A percentile compares a stretch with the other conserved stretches of the same genome.
Conservation (phyloP, 202 grass and related monocot genomes). For the Bolboschoenoplectus hybrid region DNA sequence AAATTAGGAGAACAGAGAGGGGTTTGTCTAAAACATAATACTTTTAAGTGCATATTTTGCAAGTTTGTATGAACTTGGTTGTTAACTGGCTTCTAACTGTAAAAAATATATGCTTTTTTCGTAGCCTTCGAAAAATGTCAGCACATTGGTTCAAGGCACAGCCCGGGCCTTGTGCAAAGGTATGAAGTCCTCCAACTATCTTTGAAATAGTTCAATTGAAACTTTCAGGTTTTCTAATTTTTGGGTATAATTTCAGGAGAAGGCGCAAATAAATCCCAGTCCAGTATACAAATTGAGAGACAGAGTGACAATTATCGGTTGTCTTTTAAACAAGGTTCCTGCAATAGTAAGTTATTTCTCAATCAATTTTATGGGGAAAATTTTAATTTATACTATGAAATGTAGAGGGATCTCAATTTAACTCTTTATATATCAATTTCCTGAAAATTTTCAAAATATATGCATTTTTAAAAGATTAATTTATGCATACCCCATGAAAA, state of each 20-base stretch:
- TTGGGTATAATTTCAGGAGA: slow-evolving; percentile 45
- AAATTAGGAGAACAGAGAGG: not conserved
- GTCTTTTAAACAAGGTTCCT: slow-evolving; percentile 28
- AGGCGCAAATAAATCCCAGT: slow-evolving; percentile 22
- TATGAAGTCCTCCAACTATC: slow-evolving; percentile 44
- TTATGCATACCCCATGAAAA: not conserved
- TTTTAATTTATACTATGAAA: not conserved
- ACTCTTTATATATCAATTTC: not conserved
- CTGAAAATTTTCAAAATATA: not conserved
- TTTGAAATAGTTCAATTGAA: slow-evolving; percentile 30
- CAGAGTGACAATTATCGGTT: slow-evolving; percentile 12
- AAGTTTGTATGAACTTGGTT: not conserved
- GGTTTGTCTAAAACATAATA: slow-evolving; percentile 16
- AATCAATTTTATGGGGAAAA: not conserved
- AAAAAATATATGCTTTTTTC: slow-evolving; percentile 34
- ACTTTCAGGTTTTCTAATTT: slow-evolving; percentile 23
- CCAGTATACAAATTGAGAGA: slow-evolving; percentile 21
- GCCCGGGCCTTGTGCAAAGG: slow-evolving; percentile 51
- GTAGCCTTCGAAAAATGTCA: slow-evolving; percentile 47
- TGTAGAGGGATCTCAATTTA: not conserved
- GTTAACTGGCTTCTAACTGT: not conserved
- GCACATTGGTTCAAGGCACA: slow-evolving; percentile 44
- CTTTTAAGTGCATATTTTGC: not conserved
- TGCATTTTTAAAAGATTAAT: not conserved
- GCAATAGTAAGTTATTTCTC: slow-evolving; percentile 35